Base-by-base conservation (phyloP, 2,329 filamentous ascomycete genomes). In the Rugonectria rugulosa region DNA sequence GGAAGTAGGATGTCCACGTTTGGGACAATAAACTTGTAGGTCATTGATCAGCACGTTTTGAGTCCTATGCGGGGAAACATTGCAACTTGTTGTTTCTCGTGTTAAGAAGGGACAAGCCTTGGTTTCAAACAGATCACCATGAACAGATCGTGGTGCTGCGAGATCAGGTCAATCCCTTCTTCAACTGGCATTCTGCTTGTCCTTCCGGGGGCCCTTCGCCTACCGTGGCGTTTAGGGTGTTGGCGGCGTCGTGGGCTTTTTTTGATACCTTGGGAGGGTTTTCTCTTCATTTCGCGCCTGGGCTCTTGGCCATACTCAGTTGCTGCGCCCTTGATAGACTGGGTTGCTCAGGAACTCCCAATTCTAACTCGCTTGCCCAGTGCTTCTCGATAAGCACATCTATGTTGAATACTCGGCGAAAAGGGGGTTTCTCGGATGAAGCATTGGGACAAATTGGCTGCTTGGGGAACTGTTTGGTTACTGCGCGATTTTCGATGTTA, bases 1-100 rank as follows among this genome's bases (percentile, higher is more conserved):
- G 83, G 76, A 91, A 87, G 72, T 88, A 80, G 68, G 47, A n/a
- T 4, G 21, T 23, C 14, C 6, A 24, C n/a, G 17, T 19, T 23
- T 34, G 8, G 20, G n/a, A 40, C 20, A 32, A 19, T n/a, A 6
- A 8, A 47, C 23, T 21, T 31, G 38, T 31, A 20, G 19, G n/a
- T 37, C 17, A 17, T 23, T n/a, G 38, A 34, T 26, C 41, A 20
- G 14, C 29, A 17, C 29, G 14, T 23, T 36, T 40, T 21, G 7
- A 21, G 21, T 29, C 27, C 34, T 6, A 34, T 23, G 27, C 29
- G 53, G 21, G 40, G 37, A 37, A 29, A 14, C 32, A 23, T 32
- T 31, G 36, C 38, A 23, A 32, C 10, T 9, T 26, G 19, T 9
- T 21, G 10, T 21, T 12, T 23, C n/a, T 27, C 24, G 17, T 11